Conservation (phyloP, 2,329 filamentous ascomycete genomes). For the Cryphonectria nitschkei region DNA sequence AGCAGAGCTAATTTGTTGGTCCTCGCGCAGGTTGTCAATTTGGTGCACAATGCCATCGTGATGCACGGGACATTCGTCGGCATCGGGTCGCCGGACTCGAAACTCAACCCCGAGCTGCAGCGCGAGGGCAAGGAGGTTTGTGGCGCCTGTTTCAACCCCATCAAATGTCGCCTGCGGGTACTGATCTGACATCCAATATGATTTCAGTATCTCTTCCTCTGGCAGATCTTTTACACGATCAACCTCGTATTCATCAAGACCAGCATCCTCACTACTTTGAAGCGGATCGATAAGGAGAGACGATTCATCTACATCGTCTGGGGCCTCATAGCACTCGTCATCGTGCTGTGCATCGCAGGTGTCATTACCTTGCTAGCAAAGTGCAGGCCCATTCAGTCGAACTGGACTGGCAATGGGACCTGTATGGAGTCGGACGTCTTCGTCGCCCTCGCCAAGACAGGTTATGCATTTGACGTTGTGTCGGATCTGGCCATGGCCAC, state of each 20-base stretch:
- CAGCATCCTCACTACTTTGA: slow-evolving; percentile 26
- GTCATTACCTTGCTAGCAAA: slow-evolving; percentile 26
- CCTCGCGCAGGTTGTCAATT: slow-evolving; percentile 19
- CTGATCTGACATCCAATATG: neutral
- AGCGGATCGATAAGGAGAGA: slow-evolving; percentile 20
- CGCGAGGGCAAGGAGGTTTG: slow-evolving; percentile 24
- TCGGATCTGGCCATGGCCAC: slow-evolving; percentile 26
- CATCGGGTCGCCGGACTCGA: slow-evolving; percentile 27
- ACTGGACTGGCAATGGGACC: slow-evolving; percentile 24
- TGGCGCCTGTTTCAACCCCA: neutral
- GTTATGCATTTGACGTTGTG: slow-evolving; percentile 26
- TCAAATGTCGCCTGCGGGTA: neutral
- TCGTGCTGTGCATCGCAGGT: slow-evolving; percentile 24
- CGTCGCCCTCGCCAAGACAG: slow-evolving; percentile 27
- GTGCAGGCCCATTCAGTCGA: slow-evolving; percentile 27
- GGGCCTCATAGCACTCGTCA: slow-evolving; percentile 26
- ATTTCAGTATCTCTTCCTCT: slow-evolving; percentile 29
- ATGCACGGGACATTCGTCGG: slow-evolving; percentile 29
- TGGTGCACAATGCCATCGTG: slow-evolving; percentile 28
- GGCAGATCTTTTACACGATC: slow-evolving; percentile 27
- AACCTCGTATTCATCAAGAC: slow-evolving; percentile 28
- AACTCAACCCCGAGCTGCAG: slow-evolving; percentile 23
- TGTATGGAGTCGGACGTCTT: slow-evolving; percentile 26
- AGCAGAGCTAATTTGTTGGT: neutral
- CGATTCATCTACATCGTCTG: slow-evolving; percentile 24